Conservation (phyloP, 768 basidiomycete species). For the Lactarius deliciosus region DNA sequence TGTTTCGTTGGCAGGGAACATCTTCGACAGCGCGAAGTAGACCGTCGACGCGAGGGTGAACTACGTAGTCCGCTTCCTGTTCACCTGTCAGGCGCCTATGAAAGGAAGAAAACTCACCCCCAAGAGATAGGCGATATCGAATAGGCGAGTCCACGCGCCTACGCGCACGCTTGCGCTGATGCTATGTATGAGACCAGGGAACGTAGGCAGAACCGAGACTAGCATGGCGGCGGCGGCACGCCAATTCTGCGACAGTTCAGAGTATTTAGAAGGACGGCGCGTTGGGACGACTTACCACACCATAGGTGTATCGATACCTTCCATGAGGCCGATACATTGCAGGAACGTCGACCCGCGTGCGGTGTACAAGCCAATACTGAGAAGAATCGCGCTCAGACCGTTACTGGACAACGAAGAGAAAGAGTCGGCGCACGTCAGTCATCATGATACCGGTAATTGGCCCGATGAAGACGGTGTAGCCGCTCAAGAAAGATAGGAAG, state of each 20-base stretch:
- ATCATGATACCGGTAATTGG: constrained; percentile 80
- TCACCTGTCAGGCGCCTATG: neutral
- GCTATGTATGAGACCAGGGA: constrained; percentile 76
- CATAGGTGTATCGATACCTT: constrained; percentile 70
- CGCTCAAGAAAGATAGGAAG: constrained; percentile 76
- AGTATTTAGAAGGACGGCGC: neutral
- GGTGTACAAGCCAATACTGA: constrained; percentile 79
- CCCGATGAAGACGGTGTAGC: constrained; percentile 83
- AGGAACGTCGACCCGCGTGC: constrained; percentile 71
- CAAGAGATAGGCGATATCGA: constrained; percentile 74
- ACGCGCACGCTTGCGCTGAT: constrained; percentile 67
- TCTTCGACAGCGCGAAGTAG: constrained; percentile 20
- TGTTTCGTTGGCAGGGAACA: constrained; percentile 25
- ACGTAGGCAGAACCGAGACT: constrained; percentile 62
- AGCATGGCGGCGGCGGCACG: constrained; percentile 69
- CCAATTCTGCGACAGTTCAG: constrained; percentile 62
- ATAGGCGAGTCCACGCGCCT: constrained; percentile 55
- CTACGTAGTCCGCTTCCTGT: constrained; percentile 4
- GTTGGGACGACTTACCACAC: constrained; percentile 52
- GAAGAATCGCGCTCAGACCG: neutral
- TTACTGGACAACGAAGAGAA: neutral
- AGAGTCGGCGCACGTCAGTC: constrained; percentile 45
- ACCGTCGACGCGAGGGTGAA: constrained; percentile 24
- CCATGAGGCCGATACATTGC: constrained; percentile 82
- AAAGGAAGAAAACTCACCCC: constrained; percentile 45